These are phyloP conservation scores for Neonectria coccinea DNA, from an alignment of 2,329 filamentous ascomycete species.

Conservation along the genomic window DNA sequence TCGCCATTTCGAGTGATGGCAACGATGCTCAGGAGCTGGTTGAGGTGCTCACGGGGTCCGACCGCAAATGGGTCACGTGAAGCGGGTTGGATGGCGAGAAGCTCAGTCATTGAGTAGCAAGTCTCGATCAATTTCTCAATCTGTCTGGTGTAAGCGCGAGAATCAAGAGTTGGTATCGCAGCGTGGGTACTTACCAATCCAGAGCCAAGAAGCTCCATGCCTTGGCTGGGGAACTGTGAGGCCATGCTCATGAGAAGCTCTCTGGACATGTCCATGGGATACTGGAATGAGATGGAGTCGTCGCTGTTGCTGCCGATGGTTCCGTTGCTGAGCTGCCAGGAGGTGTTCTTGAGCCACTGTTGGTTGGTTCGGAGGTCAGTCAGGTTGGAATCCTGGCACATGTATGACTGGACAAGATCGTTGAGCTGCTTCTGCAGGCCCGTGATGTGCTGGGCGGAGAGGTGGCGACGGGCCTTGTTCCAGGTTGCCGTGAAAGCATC, in stretches of 20 bases:
- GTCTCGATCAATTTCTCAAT: conserved; percentile 86
- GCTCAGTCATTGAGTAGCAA: conserved; percentile 77
- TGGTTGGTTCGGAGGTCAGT: conserved; percentile 69
- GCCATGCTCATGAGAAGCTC: conserved; percentile 75
- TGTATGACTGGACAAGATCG: conserved; percentile 64
- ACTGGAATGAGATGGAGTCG: conserved; percentile 70
- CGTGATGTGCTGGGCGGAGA: conserved; percentile 67
- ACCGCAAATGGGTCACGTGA: conserved; percentile 71
- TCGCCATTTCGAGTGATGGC: conserved; percentile 80
- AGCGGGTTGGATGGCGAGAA: conserved; percentile 73
- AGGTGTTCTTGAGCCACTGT: conserved; percentile 73
- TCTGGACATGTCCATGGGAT: conserved; percentile 70
- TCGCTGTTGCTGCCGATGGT: conserved; percentile 59
- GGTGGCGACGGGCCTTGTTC: conserved; percentile 72
- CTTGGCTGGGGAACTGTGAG: conserved; percentile 76
- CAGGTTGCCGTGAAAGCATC: conserved; percentile 72
- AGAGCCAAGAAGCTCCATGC: conserved; percentile 80
- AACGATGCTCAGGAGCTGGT: conserved; percentile 74
- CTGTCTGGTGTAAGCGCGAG: conserved; percentile 50
- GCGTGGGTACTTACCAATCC: conserved; percentile 69
- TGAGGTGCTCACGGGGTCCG: conserved; percentile 79
- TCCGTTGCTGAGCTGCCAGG: conserved; percentile 72
- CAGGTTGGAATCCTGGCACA: conserved; percentile 66
- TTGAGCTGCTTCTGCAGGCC: conserved; percentile 72
- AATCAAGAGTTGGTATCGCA: no score